Conservation (phyloP, 1,139 yeast genomes). For the Candida freyschussii region DNA sequence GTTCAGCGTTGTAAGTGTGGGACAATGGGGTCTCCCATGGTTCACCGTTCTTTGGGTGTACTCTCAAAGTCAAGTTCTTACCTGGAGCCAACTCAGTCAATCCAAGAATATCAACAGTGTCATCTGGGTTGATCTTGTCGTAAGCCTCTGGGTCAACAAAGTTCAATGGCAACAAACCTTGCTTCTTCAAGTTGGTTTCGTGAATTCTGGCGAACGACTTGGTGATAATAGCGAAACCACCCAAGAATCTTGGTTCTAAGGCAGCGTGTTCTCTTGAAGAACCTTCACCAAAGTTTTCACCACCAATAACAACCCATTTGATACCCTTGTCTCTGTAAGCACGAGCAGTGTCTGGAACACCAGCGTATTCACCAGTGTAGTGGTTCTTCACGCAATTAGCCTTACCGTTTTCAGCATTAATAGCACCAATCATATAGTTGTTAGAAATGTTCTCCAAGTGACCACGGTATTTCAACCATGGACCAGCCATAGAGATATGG, state of each 20-base stretch:
- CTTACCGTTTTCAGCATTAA: slow-evolving; percentile 93
- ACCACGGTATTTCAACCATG: slow-evolving; percentile 99
- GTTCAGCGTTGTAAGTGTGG: slow-evolving; percentile 94
- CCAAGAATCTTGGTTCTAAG: slow-evolving; percentile 97
- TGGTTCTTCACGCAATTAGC: slow-evolving; percentile 89
- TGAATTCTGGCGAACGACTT: slow-evolving; percentile 98
- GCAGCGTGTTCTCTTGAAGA: slow-evolving; percentile 99
- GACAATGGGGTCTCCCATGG: slow-evolving; percentile 86
- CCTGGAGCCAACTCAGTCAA: slow-evolving; percentile 89
- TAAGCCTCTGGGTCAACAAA: slow-evolving; percentile 84
- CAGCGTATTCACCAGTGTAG: slow-evolving; percentile 86
- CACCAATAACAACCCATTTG: slow-evolving; percentile 98
- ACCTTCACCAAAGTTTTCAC: slow-evolving; percentile 99
- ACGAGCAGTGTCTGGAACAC: slow-evolving; percentile 95
- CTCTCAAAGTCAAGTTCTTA: slow-evolving; percentile 79
- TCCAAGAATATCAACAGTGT: slow-evolving; percentile 84
- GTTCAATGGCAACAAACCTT: slow-evolving; percentile 96
- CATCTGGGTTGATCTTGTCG: slow-evolving; percentile 87
- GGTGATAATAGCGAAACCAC: slow-evolving; percentile 95
- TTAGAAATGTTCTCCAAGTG: slow-evolving; percentile 98
- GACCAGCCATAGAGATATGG: slow-evolving; percentile 99
- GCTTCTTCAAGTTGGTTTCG: slow-evolving; percentile 93
- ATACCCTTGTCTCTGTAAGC: slow-evolving; percentile 91
- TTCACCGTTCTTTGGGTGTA: slow-evolving; percentile 81
- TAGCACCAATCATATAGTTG: slow-evolving; percentile 99